Evolutionary conservation across 2,329 filamentous ascomycete genomes (phyloP).

Genomic region (Cadophora gregata): DNA sequence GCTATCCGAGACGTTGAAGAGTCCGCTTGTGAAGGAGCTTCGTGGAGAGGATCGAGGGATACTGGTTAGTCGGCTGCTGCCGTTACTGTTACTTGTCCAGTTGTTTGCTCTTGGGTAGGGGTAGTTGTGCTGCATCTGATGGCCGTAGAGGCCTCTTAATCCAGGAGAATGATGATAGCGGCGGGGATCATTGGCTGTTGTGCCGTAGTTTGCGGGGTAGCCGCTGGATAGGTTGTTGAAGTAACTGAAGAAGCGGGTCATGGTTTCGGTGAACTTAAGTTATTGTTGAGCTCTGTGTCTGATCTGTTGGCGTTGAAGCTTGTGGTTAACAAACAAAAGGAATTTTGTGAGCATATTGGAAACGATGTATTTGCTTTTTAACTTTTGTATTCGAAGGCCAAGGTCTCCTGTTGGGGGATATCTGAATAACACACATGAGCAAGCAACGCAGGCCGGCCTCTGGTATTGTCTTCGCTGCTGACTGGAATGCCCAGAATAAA

Average conservation of each 20-base stretch:
- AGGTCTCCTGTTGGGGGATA: too few species aligned
- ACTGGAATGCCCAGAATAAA: not conserved
- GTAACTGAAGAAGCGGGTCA: not conserved
- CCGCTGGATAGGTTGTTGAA: not conserved
- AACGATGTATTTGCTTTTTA: too few species aligned
- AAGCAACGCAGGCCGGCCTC: too few species aligned
- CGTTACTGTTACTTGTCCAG: not conserved
- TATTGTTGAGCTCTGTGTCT: not conserved
- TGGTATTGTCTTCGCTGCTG: too few species aligned
- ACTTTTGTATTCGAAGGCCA: too few species aligned
- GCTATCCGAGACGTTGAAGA: not conserved
- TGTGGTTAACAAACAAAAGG: not conserved
- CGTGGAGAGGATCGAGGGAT: not conserved
- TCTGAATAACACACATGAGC: too few species aligned
- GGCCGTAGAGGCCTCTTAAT: not conserved
- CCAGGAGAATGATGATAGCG: not conserved
- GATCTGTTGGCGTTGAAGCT: not conserved
- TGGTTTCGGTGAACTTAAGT: not conserved
- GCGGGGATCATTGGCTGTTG: not conserved
- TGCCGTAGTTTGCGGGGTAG: constrained; percentile 6
- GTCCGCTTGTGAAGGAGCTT: not conserved
- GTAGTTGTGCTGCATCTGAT: not conserved
- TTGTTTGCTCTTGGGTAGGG: not conserved
- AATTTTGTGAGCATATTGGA: not conserved
- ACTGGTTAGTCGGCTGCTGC: not conserved